These are phyloP conservation scores for Wickerhamomyces mucosus DNA, from an alignment of 805 yeast genomes.

Conservation along the genomic window DNA sequence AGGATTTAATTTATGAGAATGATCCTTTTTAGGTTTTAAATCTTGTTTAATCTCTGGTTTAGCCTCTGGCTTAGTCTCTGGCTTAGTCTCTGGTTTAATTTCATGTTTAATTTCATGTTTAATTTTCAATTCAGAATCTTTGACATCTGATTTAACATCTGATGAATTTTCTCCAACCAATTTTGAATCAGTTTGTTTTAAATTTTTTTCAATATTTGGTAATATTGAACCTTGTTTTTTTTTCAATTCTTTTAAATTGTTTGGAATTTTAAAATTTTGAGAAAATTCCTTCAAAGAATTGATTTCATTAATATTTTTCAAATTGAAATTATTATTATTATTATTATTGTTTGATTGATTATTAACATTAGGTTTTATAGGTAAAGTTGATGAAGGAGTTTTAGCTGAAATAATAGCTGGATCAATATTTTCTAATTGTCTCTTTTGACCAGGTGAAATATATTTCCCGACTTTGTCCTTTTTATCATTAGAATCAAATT, in stretches of 20 bases:
- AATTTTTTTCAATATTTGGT: conserved; percentile 59
- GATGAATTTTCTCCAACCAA: conserved; percentile 10
- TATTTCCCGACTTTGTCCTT: conserved; percentile 25
- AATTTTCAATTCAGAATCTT: not conserved
- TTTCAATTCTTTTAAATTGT: conserved; percentile 22
- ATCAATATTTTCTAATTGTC: conserved; percentile 36
- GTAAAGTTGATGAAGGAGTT: conserved; percentile 12
- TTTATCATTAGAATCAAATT: conserved; percentile 31
- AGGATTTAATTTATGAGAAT: conserved; percentile 53
- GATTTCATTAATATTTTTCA: conserved; percentile 51
- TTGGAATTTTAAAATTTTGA: conserved; percentile 69
- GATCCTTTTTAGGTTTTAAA: conserved; percentile 4
- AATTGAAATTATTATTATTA: conserved; percentile 19
- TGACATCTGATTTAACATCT: not conserved
- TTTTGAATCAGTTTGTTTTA: conserved; percentile 49
- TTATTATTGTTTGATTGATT: conserved; percentile 6
- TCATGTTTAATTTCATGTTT: conserved; percentile 1
- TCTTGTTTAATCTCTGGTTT: conserved; percentile 2
- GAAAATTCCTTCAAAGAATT: conserved; percentile 70
- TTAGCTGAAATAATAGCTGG: conserved; percentile 51
- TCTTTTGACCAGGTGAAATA: conserved; percentile 49
- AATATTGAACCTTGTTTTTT: conserved; percentile 39
- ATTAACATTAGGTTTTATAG: conserved; percentile 18
- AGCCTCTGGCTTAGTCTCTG: conserved; percentile 5
- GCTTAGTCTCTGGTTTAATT: conserved; percentile 2